phyloP scores from a whole-genome alignment of 345 rosid species.

The Alliaria petiolata region DNA sequence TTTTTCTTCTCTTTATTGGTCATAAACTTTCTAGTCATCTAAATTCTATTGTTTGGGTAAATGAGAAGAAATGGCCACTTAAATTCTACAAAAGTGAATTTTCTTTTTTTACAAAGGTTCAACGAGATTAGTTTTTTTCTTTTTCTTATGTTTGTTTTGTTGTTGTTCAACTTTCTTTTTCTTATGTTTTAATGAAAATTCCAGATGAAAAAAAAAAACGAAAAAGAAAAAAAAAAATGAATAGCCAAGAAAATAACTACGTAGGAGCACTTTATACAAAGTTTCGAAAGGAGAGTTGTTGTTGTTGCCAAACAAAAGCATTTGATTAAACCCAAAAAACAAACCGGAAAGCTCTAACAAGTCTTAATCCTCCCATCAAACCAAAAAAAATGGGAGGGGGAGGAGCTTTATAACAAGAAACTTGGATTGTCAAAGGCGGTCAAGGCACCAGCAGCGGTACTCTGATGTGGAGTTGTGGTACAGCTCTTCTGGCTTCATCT shows the following conservation, averaged over 20 bases:
- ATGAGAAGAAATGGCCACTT: too few species aligned
- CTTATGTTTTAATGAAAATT: too few species aligned
- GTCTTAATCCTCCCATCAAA: not conserved
- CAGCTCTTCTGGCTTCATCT: conserved; percentile 54
- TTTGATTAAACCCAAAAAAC: not conserved
- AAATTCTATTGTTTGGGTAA: too few species aligned
- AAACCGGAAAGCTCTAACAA: not conserved
- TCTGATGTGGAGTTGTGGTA: conserved; percentile 49
- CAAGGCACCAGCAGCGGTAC: conserved; percentile 71
- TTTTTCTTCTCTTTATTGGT: too few species aligned
- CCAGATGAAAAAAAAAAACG: too few species aligned
- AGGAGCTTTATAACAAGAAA: not conserved
- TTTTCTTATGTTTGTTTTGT: too few species aligned
- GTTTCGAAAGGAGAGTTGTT: not conserved
- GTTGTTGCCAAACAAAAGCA: conserved; percentile 4
- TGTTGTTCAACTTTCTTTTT: too few species aligned
- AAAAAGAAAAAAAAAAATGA: too few species aligned
- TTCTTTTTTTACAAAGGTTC: not conserved
- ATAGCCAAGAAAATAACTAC: not conserved
- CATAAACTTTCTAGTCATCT: too few species aligned
- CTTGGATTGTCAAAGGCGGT: conserved; percentile 25
- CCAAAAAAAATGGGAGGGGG: not conserved
- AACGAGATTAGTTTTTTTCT: not conserved
- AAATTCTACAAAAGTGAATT: not conserved
- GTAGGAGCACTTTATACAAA: not conserved